Base-by-base conservation (phyloP, 1,139 yeast genomes). In the Arxiozyma heterogenica region DNA sequence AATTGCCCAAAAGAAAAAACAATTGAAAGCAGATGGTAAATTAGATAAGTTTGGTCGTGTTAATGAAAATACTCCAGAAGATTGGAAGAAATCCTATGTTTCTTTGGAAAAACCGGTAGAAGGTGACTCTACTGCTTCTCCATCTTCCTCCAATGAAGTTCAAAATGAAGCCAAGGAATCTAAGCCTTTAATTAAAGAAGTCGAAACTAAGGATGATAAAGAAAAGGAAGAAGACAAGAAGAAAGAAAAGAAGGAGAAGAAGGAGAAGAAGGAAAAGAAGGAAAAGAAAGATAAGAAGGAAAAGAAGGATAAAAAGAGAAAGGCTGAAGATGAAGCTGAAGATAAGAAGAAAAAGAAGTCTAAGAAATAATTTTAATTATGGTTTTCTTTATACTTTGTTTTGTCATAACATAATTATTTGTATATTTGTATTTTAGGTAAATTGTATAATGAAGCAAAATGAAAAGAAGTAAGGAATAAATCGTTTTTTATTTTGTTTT, bases 1-100 rank as follows among this genome's bases (percentile, higher is more conserved):
- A 67, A 89, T 91, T 70, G 98, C 98, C 59, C 91, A 88, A 75
- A 90, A 89, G 85, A 93, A 93, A 86, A 93, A 93, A 81, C 96
- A 91, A 77, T 78, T 93, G 80, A 93, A 91, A 81, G 87, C 95
- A 55, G 96, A 88, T 63, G 98, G 98, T 67, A 93, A 93, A 76
- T 83, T 93, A 67, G 98, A 93, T 77, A 89, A 91, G 76, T 93
- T 75, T 68, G 98, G 98, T 60, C 84, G 96, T 75, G 79, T 78
- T 62, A 93, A 90, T 69, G 98, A 93, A 73, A 84, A 81, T 71
- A 93, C 98, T 49, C 98, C 98, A 65, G 86, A 82, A 51, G 79
- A 82, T 51, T 93, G 99, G 99, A 91, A 90, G 77, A 76, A 78
- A 65, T 83, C 82, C 53, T 94, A 93, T 73, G 87, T 84, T 64